Percentiles rank a stretch among this genome's conserved stretches.
Evolutionary conservation across 23 red algal genomes (phyloP).

Genomic region (Gracilaria gracilis): DNA sequence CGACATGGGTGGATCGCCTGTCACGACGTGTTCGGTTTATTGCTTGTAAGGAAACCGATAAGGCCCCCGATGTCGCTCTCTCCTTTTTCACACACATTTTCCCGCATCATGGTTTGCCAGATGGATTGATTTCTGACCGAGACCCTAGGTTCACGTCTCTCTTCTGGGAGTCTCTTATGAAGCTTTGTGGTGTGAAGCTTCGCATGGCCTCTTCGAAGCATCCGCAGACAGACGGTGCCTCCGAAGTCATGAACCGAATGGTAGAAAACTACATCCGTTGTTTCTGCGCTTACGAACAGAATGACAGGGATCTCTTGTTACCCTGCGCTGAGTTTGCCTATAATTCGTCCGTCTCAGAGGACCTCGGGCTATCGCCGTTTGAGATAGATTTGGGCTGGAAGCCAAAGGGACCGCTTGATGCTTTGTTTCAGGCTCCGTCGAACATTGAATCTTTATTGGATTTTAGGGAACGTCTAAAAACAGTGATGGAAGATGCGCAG

Average conservation of each 20-base stretch:
- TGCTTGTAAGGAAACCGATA: neutral
- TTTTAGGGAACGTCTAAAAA: too few relatives aligned
- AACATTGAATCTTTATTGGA: too few relatives aligned
- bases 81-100: neutral
- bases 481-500: too few relatives aligned
- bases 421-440: too few relatives aligned
- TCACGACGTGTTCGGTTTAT: constrained; percentile 8
- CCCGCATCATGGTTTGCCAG: constrained; percentile 4
- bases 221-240: neutral
- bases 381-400: constrained; percentile 9
- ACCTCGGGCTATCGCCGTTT: constrained; percentile 9
- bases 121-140: neutral
- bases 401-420: constrained; percentile 6
- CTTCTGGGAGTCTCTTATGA: constrained; percentile 34
- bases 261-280: constrained; percentile 40
- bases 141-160: constrained; percentile 16
- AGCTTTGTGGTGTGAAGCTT: constrained; percentile 17
- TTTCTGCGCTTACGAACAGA: constrained; percentile 12
- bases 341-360: too few relatives aligned
- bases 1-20: constrained; percentile 26
- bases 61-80: neutral
- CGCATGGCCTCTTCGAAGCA: neutral
- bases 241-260: constrained; percentile 29
- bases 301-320: constrained; percentile 20
- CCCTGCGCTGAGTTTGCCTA: neutral